Conservation (phyloP, 1,284 basidiomycete genomes). For the Rhizoctonia solani region DNA sequence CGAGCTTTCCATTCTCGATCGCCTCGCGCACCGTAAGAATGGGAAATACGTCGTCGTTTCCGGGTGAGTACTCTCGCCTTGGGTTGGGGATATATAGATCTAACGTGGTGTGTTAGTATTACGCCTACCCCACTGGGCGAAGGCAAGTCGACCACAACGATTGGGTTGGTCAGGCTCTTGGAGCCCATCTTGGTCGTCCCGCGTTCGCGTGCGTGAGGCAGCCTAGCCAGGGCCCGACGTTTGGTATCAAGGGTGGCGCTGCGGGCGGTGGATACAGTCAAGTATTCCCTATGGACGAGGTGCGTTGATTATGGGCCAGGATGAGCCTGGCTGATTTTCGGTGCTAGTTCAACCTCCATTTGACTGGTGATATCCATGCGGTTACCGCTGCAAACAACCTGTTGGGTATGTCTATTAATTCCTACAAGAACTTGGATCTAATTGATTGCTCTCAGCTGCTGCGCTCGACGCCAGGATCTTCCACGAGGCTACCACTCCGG, state of each 20-base stretch:
- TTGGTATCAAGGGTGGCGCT: slow-evolving; percentile 99
- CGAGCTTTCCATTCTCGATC: slow-evolving; percentile 84
- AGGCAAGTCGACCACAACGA: slow-evolving; percentile 98
- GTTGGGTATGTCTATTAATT: slow-evolving; percentile 62
- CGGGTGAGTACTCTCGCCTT: slow-evolving; percentile 55
- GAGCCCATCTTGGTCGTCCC: slow-evolving; percentile 90
- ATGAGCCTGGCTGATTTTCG: not conserved
- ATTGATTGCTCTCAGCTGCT: slow-evolving; percentile 62
- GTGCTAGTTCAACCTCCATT: slow-evolving; percentile 92
- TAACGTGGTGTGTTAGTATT: slow-evolving; percentile 59
- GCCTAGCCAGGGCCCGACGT: slow-evolving; percentile 97
- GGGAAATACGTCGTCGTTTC: slow-evolving; percentile 98
- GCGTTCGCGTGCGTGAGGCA: slow-evolving; percentile 99
- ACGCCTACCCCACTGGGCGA: slow-evolving; percentile 98
- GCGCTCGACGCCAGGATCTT: slow-evolving; percentile 98
- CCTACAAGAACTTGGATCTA: slow-evolving; percentile 1
- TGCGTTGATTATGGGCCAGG: slow-evolving; percentile 46
- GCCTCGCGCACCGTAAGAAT: slow-evolving; percentile 83
- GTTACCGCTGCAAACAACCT: slow-evolving; percentile 98
- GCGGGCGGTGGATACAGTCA: slow-evolving; percentile 99
- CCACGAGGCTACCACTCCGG: slow-evolving; percentile 94
- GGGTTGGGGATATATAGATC: slow-evolving; percentile 23
- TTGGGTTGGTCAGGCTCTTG: slow-evolving; percentile 97
- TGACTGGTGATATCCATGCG: slow-evolving; percentile 98
- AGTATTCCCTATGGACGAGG: slow-evolving; percentile 99